Conservation (phyloP, 495 filamentous ascomycete species). For the Zalerion maritima region DNA sequence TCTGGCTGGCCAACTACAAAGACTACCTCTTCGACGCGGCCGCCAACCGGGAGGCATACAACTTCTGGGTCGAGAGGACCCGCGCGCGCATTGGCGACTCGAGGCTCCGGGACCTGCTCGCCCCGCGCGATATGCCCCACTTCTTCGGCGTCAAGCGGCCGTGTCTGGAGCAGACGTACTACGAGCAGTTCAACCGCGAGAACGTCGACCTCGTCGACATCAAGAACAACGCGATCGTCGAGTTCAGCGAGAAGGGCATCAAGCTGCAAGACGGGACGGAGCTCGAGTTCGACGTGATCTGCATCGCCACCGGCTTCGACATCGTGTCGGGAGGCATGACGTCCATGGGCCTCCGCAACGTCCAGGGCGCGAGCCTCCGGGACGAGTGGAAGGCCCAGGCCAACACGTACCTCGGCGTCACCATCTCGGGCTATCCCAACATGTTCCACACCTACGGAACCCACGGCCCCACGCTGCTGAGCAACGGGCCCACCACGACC, state of each 20-base stretch:
- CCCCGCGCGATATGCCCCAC: conserved; percentile 36
- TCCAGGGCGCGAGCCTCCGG: conserved; percentile 20
- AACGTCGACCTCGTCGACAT: conserved; percentile 42
- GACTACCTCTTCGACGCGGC: conserved; percentile 29
- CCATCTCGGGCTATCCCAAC: conserved; percentile 34
- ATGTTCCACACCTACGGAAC: conserved; percentile 37
- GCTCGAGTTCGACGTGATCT: conserved; percentile 32
- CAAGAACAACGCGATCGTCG: conserved; percentile 30
- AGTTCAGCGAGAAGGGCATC: conserved; percentile 32
- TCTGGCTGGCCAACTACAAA: conserved; percentile 33
- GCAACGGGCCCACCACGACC: conserved; percentile 36
- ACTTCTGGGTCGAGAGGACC: conserved; percentile 43
- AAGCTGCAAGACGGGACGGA: conserved; percentile 19
- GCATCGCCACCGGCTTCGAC: conserved; percentile 41
- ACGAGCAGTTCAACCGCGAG: conserved; percentile 40
- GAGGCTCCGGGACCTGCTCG: conserved; percentile 34
- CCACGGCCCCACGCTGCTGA: conserved; percentile 24
- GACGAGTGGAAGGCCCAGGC: conserved; percentile 35
- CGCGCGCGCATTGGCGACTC: conserved; percentile 37
- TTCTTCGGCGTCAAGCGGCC: conserved; percentile 40
- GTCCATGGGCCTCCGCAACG: conserved; percentile 28
- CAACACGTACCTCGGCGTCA: conserved; percentile 35
- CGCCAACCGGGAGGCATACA: conserved; percentile 34
- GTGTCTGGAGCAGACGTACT: conserved; percentile 40
- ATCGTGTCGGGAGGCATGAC: conserved; percentile 34